Conservation (phyloP, 352 stramenopile species). For the Phytophthora megakarya region DNA sequence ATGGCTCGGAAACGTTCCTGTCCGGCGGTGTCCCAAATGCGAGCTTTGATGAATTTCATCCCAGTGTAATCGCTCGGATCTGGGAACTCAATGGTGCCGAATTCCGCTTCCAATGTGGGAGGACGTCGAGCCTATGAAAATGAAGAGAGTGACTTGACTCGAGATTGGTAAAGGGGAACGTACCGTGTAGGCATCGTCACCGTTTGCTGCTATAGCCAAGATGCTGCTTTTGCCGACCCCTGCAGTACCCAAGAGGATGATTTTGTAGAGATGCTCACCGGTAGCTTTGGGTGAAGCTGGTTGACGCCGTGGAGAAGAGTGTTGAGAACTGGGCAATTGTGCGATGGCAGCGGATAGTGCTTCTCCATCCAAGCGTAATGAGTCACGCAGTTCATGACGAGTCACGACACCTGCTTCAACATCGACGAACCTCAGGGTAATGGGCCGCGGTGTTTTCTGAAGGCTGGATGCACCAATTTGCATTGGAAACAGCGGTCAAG, state of each 20-base stretch:
- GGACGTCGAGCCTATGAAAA: slow-evolving; percentile 50
- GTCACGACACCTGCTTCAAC: slow-evolving; percentile 81
- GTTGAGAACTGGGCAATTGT: slow-evolving; percentile 16
- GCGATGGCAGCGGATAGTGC: slow-evolving; percentile 28
- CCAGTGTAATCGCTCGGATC: slow-evolving; percentile 55
- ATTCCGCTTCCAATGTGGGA: slow-evolving; percentile 77
- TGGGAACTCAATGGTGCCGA: slow-evolving; percentile 68
- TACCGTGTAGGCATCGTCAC: slow-evolving; percentile 57
- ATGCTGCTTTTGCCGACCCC: slow-evolving; percentile 84
- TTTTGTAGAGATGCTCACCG: slow-evolving; percentile 58
- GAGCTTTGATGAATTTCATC: slow-evolving; percentile 64
- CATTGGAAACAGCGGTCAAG: neutral
- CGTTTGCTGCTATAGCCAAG: slow-evolving; percentile 63
- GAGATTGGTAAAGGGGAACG: neutral
- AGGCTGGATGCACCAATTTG: slow-evolving; percentile 32
- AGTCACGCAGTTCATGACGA: slow-evolving; percentile 70
- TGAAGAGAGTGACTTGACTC: neutral
- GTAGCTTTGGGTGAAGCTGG: slow-evolving; percentile 16
- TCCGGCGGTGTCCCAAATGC: slow-evolving; percentile 90
- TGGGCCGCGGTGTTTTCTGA: slow-evolving; percentile 56
- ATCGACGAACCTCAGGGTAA: slow-evolving; percentile 74
- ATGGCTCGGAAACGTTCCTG: slow-evolving; percentile 91
- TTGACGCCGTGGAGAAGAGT: slow-evolving; percentile 21
- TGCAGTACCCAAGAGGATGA: slow-evolving; percentile 79
- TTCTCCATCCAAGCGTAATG: slow-evolving; percentile 54